A percentile compares a stretch with the other conserved stretches of the same genome.
These are phyloP conservation scores for Quercus rubra DNA, from an alignment of 306 rosid species.

Conservation along the genomic window DNA sequence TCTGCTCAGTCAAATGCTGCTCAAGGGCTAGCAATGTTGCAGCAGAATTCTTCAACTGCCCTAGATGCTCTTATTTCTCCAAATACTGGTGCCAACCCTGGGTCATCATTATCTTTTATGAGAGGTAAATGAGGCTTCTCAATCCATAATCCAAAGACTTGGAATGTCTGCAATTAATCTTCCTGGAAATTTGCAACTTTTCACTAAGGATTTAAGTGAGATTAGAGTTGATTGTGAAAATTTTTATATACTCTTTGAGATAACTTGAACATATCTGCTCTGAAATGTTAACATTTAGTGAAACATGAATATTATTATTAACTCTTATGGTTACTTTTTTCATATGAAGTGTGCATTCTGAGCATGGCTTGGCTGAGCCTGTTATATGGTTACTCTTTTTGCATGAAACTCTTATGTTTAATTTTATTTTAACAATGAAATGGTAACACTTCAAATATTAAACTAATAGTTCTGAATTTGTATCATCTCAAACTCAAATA, in stretches of 20 bases:
- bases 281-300: background rate
- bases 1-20: constrained; percentile 32
- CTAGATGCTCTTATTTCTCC: constrained; percentile 71
- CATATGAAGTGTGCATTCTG: background rate
- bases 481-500: background rate
- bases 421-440: background rate
- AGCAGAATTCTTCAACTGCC: constrained; percentile 75
- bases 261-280: background rate
- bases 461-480: background rate
- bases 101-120: constrained; percentile 89
- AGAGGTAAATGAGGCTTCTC: constrained; percentile 53
- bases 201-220: background rate
- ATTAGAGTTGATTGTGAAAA: background rate
- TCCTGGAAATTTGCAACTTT: constrained; percentile 9
- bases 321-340: too few species aligned
- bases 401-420: background rate
- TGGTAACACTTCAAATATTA: background rate
- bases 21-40: constrained; percentile 53
- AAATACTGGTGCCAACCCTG: constrained; percentile 72
- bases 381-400: background rate
- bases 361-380: background rate
- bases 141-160: constrained; percentile 1
- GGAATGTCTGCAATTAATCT: constrained; percentile 5
- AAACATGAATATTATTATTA: background rate
- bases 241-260: background rate